These are phyloP conservation scores for Phoma sp. DNA, from an alignment of 2,329 filamentous ascomycete species.

Conservation along the genomic window DNA sequence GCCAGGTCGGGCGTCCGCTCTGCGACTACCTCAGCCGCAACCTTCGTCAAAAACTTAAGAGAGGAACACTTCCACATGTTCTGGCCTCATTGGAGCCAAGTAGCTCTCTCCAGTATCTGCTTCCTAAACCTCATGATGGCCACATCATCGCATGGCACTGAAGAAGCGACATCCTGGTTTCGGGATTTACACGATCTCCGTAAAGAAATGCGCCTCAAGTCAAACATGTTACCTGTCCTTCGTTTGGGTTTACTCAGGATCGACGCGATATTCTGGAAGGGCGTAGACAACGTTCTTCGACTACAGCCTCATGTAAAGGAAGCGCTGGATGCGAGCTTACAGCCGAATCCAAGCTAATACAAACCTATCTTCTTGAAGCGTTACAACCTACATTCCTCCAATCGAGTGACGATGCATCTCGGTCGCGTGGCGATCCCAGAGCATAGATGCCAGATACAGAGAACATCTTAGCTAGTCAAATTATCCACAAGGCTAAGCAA, in stretches of 20 bases:
- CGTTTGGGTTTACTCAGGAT: slow-evolving; percentile 15
- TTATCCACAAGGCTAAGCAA: too few relatives aligned
- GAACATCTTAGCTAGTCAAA: too few relatives aligned
- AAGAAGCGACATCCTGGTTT: slow-evolving; percentile 17
- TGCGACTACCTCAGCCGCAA: slow-evolving; percentile 6
- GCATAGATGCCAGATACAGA: too few relatives aligned
- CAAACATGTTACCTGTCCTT: slow-evolving; percentile 18
- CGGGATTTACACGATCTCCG: slow-evolving; percentile 7
- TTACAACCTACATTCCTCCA: too few relatives aligned
- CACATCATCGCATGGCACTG: slow-evolving; percentile 4
- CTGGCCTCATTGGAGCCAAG: slow-evolving; percentile 21
- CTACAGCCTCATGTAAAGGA: slow-evolving; percentile 7
- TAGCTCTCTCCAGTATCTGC: slow-evolving; percentile 18
- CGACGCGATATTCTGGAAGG: slow-evolving; percentile 15
- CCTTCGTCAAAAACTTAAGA: slow-evolving; percentile 6
- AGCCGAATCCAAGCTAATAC: slow-evolving; percentile 14
- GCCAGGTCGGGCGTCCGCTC: slow-evolving; percentile 8
- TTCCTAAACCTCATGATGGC: slow-evolving; percentile 18
- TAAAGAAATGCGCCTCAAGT: slow-evolving; percentile 18
- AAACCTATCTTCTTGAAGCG: too few relatives aligned
- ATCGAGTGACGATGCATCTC: too few relatives aligned
- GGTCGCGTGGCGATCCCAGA: too few relatives aligned
- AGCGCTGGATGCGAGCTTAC: slow-evolving; percentile 5
- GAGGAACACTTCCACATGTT: slow-evolving; percentile 17
- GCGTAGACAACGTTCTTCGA: slow-evolving; percentile 10